phyloP scores from a whole-genome alignment of 2,329 filamentous ascomycete genomes.

The Phialophora tarda region DNA sequence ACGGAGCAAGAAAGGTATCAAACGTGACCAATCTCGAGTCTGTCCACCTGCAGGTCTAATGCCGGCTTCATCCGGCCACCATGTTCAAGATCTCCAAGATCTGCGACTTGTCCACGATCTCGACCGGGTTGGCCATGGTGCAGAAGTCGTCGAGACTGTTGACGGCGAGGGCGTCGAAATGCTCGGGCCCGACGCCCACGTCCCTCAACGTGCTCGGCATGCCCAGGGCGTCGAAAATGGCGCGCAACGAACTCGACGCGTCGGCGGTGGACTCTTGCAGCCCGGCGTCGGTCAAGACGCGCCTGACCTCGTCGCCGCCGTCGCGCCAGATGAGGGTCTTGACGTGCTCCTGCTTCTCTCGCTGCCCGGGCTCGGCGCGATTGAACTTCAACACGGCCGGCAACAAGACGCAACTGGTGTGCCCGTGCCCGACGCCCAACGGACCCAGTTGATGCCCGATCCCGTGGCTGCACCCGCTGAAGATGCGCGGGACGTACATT shows the following conservation, averaged over 20 bases:
- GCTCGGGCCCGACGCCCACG: slow-evolving; percentile 27
- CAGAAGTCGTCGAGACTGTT: slow-evolving; percentile 32
- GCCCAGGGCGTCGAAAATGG: slow-evolving; percentile 28
- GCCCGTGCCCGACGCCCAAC: slow-evolving; percentile 63
- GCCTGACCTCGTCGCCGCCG: not conserved
- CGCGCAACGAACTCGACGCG: slow-evolving; percentile 21
- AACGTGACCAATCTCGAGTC: too few species aligned
- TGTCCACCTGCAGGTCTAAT: too few species aligned
- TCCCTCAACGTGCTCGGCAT: slow-evolving; percentile 32
- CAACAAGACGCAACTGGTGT: slow-evolving; percentile 62
- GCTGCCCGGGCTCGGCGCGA: slow-evolving; percentile 39
- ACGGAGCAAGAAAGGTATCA: too few species aligned
- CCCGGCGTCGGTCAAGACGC: slow-evolving; percentile 19
- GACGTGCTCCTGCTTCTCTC: slow-evolving; percentile 43
- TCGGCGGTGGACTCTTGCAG: not conserved
- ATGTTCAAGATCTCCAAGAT: slow-evolving; percentile 59
- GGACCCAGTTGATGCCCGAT: slow-evolving; percentile 61
- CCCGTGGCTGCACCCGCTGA: slow-evolving; percentile 54
- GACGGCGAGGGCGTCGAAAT: slow-evolving; percentile 29
- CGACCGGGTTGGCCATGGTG: slow-evolving; percentile 46
- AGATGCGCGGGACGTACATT: slow-evolving; percentile 39
- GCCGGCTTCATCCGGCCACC: slow-evolving; percentile 20
- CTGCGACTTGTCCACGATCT: slow-evolving; percentile 53
- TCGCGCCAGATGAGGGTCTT: not conserved
- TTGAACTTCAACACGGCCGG: slow-evolving; percentile 64